phyloP scores from a whole-genome alignment of 257 asterid species.

The Forsythia viridissima region DNA sequence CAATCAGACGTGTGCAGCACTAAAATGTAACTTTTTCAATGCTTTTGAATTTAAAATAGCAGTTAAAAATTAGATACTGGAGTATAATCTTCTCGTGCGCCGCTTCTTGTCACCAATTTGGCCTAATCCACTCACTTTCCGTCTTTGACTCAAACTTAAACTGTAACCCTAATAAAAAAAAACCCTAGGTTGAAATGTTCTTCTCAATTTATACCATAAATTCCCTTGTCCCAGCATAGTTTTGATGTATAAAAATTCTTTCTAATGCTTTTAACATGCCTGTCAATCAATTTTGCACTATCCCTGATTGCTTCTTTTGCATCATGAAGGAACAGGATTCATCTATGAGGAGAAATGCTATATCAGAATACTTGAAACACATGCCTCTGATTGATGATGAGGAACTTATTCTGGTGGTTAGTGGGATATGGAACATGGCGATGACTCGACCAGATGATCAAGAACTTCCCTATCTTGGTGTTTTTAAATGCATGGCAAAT shows the following conservation, averaged over 20 bases:
- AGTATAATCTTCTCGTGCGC: conserved; percentile 34
- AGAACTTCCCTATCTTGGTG: conserved; percentile 64
- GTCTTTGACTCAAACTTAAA: conserved; percentile 11
- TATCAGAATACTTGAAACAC: conserved; percentile 42
- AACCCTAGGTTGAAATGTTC: neutral
- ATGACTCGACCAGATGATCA: conserved; percentile 61
- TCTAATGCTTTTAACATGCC: conserved; percentile 30
- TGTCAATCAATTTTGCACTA: conserved; percentile 27
- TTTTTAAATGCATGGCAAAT: conserved; percentile 66
- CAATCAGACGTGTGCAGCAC: conserved; percentile 19
- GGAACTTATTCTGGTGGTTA: conserved; percentile 59
- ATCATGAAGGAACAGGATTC: conserved; percentile 55
- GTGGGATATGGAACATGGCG: conserved; percentile 73
- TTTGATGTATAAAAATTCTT: conserved; percentile 11
- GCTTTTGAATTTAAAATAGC: neutral
- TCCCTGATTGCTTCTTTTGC: conserved; percentile 71
- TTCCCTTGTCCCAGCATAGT: neutral
- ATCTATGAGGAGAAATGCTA: conserved; percentile 32
- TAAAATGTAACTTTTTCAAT: conserved; percentile 2
- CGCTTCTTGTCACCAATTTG: conserved; percentile 25
- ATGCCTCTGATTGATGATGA: conserved; percentile 49
- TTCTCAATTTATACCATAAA: neutral
- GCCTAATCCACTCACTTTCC: conserved; percentile 37
- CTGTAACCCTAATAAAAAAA: conserved; percentile 26
- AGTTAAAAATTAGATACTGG: conserved; percentile 11